A percentile compares a stretch with the other conserved stretches of the same genome.
Conservation (phyloP, 2,329 filamentous ascomycete genomes). For the Colletotrichum cereale region DNA sequence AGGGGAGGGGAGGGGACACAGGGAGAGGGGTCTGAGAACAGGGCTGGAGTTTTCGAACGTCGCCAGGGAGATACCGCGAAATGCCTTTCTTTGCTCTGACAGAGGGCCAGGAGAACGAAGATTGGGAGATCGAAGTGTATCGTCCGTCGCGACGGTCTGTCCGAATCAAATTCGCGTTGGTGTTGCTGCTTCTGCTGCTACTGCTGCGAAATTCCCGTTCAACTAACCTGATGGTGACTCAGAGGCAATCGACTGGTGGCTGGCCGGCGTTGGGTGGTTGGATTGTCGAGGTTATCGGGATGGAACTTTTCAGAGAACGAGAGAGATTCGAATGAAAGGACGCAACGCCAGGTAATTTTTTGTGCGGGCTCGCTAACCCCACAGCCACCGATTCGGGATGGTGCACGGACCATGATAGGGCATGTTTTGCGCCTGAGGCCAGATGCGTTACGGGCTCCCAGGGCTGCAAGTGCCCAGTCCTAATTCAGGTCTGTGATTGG, state of each 20-base stretch:
- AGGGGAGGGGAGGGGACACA: too few species aligned
- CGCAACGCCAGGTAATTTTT: constrained; percentile 30
- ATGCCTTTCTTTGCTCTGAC: constrained; percentile 24
- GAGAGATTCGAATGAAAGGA: constrained; percentile 11
- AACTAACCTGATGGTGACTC: constrained; percentile 40
- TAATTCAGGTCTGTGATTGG: background rate
- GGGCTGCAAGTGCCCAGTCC: background rate
- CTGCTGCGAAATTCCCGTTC: too few species aligned
- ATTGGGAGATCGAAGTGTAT: constrained; percentile 17
- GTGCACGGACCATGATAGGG: constrained; percentile 38
- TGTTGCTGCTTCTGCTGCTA: constrained; percentile 1
- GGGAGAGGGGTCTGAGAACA: background rate
- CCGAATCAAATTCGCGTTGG: background rate
- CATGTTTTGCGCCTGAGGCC: constrained; percentile 28
- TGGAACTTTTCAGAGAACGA: constrained; percentile 29
- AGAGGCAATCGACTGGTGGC: constrained; percentile 37
- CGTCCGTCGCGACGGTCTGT: background rate
- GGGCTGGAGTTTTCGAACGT: background rate
- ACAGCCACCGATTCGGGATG: constrained; percentile 4
- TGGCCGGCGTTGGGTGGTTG: constrained; percentile 40
- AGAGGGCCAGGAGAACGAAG: constrained; percentile 9
- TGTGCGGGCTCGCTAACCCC: constrained; percentile 40
- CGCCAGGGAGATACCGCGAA: constrained; percentile 32
- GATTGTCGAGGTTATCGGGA: constrained; percentile 38
- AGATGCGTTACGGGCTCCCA: rapidly evolving